Percentiles rank a stretch among this genome's conserved stretches.
phyloP scores from a whole-genome alignment of 768 basidiomycete genomes.

The Cyathus striatus region DNA sequence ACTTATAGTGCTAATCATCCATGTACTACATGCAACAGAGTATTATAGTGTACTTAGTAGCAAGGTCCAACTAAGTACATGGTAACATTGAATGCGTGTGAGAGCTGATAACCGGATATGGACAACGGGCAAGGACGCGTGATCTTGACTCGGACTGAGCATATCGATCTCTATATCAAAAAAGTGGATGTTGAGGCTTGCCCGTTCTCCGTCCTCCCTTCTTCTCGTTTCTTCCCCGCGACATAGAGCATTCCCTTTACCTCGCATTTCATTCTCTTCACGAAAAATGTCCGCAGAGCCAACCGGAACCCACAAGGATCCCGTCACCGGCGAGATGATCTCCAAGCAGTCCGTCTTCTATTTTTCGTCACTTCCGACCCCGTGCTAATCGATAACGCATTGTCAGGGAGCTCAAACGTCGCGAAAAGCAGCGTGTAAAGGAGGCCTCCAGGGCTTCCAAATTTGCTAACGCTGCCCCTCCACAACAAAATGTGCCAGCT shows the following conservation, averaged over 20 bases:
- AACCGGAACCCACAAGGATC: conserved; percentile 60
- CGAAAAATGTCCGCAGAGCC: conserved; percentile 39
- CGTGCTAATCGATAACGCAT: conserved; percentile 20
- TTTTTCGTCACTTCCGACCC: conserved; percentile 5
- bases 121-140: too few relatives aligned
- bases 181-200: conserved; percentile 26
- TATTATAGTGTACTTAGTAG: too few relatives aligned
- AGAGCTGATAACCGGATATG: too few relatives aligned
- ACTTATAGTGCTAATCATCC: too few relatives aligned
- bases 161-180: too few relatives aligned
- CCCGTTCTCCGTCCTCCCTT: conserved; percentile 18
- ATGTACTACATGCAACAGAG: too few relatives aligned
- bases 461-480: conserved; percentile 32
- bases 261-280: conserved; percentile 8
- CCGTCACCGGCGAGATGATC: conserved; percentile 92
- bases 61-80: too few relatives aligned
- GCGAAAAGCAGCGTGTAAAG: conserved; percentile 81
- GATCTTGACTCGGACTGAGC: too few relatives aligned
- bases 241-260: conserved; percentile 8
- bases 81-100: too few relatives aligned
- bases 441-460: conserved; percentile 73
- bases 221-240: too few relatives aligned
- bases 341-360: conserved; percentile 78
- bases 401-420: conserved; percentile 86
- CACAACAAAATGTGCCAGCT: conserved; percentile 30